A percentile compares a stretch with the other conserved stretches of the same genome.
Conservation (phyloP, 2,329 filamentous ascomycete genomes). For the Bipolaris sorokiniana region DNA sequence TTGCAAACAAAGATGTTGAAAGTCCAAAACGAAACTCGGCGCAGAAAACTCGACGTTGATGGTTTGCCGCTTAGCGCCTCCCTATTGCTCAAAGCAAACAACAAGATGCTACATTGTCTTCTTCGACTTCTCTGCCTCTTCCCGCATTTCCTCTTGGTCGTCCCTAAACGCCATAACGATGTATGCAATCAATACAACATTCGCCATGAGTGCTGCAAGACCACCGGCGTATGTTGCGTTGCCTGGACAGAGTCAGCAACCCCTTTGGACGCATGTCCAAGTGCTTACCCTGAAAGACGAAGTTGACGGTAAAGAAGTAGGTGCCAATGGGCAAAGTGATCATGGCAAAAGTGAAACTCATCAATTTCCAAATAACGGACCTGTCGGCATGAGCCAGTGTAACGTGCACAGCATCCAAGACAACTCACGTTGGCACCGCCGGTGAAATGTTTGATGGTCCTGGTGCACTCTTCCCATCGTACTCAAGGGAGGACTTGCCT, state of each 20-base stretch:
- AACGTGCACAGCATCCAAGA: not conserved
- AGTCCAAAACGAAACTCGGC: not conserved
- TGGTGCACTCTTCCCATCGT: slow-evolving; percentile 36
- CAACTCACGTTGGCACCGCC: slow-evolving; percentile 77
- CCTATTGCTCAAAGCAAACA: not conserved
- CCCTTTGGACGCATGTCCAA: not conserved
- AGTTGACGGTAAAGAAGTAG: slow-evolving; percentile 82
- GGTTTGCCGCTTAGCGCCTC: not conserved
- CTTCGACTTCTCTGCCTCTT: slow-evolving; percentile 51
- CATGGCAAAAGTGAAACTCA: slow-evolving; percentile 92
- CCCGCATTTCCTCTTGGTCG: slow-evolving; percentile 64
- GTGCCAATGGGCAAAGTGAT: slow-evolving; percentile 82
- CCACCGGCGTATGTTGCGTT: slow-evolving; percentile 88
- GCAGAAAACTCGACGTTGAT: not conserved
- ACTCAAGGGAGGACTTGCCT: slow-evolving; percentile 68
- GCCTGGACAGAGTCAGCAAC: slow-evolving; percentile 58
- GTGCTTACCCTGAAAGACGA: slow-evolving; percentile 73
- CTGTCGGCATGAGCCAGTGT: slow-evolving; percentile 52
- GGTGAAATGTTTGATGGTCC: slow-evolving; percentile 76
- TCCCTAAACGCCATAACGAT: slow-evolving; percentile 90
- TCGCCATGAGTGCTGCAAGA: slow-evolving; percentile 85
- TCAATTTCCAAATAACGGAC: slow-evolving; percentile 85
- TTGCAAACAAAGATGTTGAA: not conserved
- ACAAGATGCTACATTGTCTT: slow-evolving; percentile 41
- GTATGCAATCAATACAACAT: slow-evolving; percentile 89